phyloP scores from a whole-genome alignment of 176 grass and related monocot species.

The Avena eriantha region DNA sequence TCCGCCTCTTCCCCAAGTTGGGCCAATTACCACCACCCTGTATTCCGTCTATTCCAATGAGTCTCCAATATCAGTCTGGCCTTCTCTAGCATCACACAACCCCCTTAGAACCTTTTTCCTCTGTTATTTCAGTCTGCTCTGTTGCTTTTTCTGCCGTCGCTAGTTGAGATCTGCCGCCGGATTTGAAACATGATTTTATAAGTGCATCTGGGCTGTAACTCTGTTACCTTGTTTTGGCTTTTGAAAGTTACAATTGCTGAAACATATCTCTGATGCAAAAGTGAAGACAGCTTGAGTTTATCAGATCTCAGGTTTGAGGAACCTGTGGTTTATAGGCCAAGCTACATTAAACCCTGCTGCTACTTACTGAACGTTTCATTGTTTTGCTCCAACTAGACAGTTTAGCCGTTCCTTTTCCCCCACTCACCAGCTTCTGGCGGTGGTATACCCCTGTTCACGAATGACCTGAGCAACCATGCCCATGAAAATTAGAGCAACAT shows the following conservation, averaged over 20 bases:
- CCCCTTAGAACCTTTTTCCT: neutral
- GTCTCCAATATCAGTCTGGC: neutral
- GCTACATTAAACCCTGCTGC: conserved; percentile 54
- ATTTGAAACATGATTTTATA: conserved; percentile 21
- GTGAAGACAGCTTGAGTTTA: conserved; percentile 68
- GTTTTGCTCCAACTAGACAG: conserved; percentile 24
- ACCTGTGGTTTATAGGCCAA: conserved; percentile 79
- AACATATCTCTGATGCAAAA: conserved; percentile 74
- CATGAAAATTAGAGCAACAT: conserved; percentile 69
- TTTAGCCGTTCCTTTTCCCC: conserved; percentile 38
- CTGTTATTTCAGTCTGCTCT: neutral
- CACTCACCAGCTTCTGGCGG: conserved; percentile 44
- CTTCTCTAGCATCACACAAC: neutral
- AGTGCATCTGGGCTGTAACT: conserved; percentile 55
- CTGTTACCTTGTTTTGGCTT: conserved; percentile 58
- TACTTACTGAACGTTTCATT: conserved; percentile 6
- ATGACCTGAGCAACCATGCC: conserved; percentile 70
- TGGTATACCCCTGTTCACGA: conserved; percentile 56
- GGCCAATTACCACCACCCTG: neutral
- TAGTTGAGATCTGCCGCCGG: neutral
- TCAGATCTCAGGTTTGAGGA: conserved; percentile 74
- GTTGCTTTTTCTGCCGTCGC: neutral
- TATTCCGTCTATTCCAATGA: neutral
- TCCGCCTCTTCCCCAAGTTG: neutral
- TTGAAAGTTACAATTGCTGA: conserved; percentile 52